phyloP scores from a whole-genome alignment of 441 rosid species.

The Sinapis alba region DNA sequence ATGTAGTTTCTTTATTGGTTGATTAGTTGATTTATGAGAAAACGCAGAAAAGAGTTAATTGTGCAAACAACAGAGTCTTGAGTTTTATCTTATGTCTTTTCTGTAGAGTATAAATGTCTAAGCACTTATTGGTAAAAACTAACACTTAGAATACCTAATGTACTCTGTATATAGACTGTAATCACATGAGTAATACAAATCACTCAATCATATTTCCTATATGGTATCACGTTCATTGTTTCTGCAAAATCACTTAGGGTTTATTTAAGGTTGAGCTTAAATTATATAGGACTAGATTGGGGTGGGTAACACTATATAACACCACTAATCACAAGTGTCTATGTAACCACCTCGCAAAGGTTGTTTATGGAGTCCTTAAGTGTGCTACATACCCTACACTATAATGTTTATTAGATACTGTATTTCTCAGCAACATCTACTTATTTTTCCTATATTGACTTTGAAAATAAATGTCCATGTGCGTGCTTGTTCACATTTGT shows the following conservation, averaged over 20 bases:
- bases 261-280: too few species aligned
- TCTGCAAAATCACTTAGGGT: too few species aligned
- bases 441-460: neutral
- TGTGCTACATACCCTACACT: neutral
- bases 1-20: neutral
- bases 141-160: neutral
- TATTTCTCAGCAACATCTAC: neutral
- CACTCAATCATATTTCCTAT: neutral
- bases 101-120: neutral
- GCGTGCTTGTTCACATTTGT: neutral
- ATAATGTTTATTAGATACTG: neutral
- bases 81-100: neutral
- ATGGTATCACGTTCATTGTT: too few species aligned
- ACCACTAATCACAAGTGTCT: neutral
- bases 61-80: neutral
- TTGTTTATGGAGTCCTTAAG: neutral
- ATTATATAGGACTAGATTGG: too few species aligned
- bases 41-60: neutral
- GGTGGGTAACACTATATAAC: too few species aligned
- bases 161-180: neutral
- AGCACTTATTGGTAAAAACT: neutral
- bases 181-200: neutral
- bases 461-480: neutral
- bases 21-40: neutral
- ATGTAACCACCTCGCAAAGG: neutral